These are phyloP conservation scores for Solanum chacoense DNA, from an alignment of 305 asterid species.

Conservation along the genomic window DNA sequence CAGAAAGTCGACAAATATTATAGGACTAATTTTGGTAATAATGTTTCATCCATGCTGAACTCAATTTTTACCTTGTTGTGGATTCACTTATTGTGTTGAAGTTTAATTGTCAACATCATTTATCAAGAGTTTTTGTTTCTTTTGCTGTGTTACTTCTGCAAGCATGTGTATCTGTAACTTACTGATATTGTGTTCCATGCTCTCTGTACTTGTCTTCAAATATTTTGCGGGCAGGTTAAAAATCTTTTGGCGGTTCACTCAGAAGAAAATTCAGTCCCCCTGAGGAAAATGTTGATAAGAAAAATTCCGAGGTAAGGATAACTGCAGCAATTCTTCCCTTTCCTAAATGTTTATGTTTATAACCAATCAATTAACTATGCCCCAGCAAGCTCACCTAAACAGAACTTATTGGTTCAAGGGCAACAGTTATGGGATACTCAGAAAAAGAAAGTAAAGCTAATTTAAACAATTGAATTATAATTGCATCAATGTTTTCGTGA, in stretches of 20 bases:
- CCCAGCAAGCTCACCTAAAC: background rate
- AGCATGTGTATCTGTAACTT: background rate
- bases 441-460: background rate
- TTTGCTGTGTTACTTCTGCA: background rate
- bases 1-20: slow-evolving; percentile 61
- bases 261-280: slow-evolving; percentile 58
- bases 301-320: slow-evolving; percentile 76
- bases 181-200: background rate
- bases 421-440: background rate
- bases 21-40: slow-evolving; percentile 85
- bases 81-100: background rate
- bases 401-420: background rate
- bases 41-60: background rate
- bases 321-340: background rate
- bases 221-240: slow-evolving; percentile 52
- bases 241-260: slow-evolving; percentile 90
- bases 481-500: background rate
- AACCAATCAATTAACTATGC: background rate
- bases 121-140: background rate
- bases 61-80: background rate
- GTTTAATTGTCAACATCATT: background rate
- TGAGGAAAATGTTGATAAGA: slow-evolving; percentile 84
- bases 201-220: background rate
- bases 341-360: background rate
- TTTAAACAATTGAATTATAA: background rate